Conservation (phyloP, 2,329 filamentous ascomycete genomes). For the Calonectria naviculata region DNA sequence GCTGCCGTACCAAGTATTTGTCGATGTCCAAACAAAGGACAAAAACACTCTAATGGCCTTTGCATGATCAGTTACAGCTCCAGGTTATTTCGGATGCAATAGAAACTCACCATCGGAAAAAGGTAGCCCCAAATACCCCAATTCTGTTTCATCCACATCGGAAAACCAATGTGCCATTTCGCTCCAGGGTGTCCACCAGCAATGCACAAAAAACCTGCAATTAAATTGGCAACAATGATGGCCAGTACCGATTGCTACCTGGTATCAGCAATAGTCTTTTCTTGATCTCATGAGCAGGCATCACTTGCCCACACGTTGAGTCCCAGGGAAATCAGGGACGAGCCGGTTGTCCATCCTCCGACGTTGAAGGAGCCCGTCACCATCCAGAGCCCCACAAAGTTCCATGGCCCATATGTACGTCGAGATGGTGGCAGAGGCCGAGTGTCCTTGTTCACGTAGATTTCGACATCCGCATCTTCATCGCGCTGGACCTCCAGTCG, state of each 20-base stretch:
- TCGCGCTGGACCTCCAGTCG: conserved; percentile 37
- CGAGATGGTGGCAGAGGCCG: conserved; percentile 42
- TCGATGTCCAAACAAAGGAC: conserved; percentile 41
- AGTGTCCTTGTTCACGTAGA: conserved; percentile 43
- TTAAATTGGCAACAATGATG: conserved; percentile 35
- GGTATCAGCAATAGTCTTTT: neutral
- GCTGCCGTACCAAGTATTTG: conserved; percentile 40
- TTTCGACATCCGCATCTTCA: conserved; percentile 35
- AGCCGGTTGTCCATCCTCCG: conserved; percentile 46
- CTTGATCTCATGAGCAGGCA: neutral
- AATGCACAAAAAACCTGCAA: conserved; percentile 40
- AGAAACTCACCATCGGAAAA: conserved; percentile 34
- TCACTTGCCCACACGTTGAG: conserved; percentile 36
- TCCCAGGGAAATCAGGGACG: conserved; percentile 41
- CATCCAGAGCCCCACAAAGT: conserved; percentile 47
- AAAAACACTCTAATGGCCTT: conserved; percentile 29
- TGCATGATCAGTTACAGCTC: neutral
- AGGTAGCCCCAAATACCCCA: conserved; percentile 42
- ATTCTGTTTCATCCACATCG: conserved; percentile 38
- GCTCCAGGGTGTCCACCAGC: conserved; percentile 40
- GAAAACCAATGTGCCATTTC: conserved; percentile 43
- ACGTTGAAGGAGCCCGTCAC: conserved; percentile 48
- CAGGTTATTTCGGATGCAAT: neutral
- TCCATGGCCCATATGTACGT: conserved; percentile 45
- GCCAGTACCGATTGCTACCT: conserved; percentile 37